Base-by-base conservation (phyloP, 2,329 filamentous ascomycete species). In the Penicillium paneum region DNA sequence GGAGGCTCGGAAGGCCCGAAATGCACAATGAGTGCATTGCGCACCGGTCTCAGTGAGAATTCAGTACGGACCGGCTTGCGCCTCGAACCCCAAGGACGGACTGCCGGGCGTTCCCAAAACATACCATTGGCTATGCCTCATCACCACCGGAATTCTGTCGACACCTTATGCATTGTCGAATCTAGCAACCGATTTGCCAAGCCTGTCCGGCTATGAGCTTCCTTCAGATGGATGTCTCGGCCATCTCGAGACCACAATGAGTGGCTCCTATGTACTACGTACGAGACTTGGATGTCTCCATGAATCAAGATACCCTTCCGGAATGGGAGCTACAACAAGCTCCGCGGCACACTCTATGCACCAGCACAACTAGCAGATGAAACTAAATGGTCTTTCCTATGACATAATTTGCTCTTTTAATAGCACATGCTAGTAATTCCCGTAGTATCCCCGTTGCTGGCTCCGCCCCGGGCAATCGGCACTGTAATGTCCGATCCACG, bases 1-100 rank as follows among this genome's bases (percentile, higher is more conserved):
- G 65, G 71, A 78, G 24, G 62, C 65, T 21, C 68, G 67, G 35
- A 69, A 69, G 42, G 68, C 71, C 19, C 68, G 62, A 36, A 65
- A 67, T 48, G 58, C 60, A 21, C 62, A 65, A 59, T 67, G 46
- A 53, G n/a, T 21, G 17, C n/a, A 24, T 39, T 44, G 44, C 29
- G 5, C 6, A 15, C 13, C 24, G 3, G n/a, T 39, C 29, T 44
- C n/a, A n/a, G 11, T 48, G n/a, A 29, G 28, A 26, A 26, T 13
- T 40, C 35, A 36, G 13, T 10, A 35, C 8, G n/a, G 31, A 26
- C 11, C 39, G 41, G 36, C 24, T 39, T 29, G 50, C 35, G 24
- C 35, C 21, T 48, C 24, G 21, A 52, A 48, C 34, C 19, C 47
- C 13, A 26, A 42, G 19, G 35, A 41, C 13, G 29, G 44, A 34